phyloP scores from a whole-genome alignment of 169 alveolate species.

The Eimeria necatrix region DNA sequence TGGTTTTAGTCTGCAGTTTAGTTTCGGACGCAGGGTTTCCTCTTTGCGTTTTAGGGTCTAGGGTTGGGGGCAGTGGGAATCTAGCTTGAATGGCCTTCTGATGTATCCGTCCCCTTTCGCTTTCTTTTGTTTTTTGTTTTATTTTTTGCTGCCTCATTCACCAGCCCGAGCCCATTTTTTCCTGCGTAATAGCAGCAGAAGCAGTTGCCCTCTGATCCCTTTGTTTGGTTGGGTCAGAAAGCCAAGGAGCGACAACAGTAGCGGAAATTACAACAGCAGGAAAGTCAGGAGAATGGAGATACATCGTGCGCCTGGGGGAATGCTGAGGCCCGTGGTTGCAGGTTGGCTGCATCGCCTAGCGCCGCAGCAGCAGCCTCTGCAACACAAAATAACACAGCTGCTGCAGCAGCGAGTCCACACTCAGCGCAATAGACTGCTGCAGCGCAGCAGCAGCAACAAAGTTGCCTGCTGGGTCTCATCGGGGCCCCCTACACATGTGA shows the following conservation, averaged over 20 bases:
- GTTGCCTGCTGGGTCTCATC: background rate
- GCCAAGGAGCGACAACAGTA: background rate
- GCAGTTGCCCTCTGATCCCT: background rate
- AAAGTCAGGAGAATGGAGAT: slow-evolving; percentile 12
- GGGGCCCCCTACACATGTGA: background rate
- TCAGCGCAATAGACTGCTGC: background rate
- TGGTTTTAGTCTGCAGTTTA: background rate
- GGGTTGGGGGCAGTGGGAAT: background rate
- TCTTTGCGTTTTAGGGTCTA: background rate
- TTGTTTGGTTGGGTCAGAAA: background rate
- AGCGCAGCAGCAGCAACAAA: background rate
- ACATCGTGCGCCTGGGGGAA: background rate
- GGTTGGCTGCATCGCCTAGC: background rate
- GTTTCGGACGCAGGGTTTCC: background rate
- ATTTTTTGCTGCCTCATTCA: background rate
- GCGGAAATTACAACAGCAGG: background rate
- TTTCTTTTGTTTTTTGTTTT: background rate
- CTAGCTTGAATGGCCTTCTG: background rate
- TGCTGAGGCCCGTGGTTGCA: background rate
- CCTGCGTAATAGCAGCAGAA: slow-evolving; percentile 2
- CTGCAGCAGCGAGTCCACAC: slow-evolving; percentile 26
- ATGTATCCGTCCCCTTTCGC: background rate
- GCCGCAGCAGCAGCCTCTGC: slow-evolving; percentile 59
- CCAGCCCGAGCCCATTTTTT: background rate
- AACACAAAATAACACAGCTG: slow-evolving; percentile 16